These are phyloP conservation scores for Marasmius fiardii DNA, from an alignment of 1,284 basidiomycete genomes.

Conservation along the genomic window DNA sequence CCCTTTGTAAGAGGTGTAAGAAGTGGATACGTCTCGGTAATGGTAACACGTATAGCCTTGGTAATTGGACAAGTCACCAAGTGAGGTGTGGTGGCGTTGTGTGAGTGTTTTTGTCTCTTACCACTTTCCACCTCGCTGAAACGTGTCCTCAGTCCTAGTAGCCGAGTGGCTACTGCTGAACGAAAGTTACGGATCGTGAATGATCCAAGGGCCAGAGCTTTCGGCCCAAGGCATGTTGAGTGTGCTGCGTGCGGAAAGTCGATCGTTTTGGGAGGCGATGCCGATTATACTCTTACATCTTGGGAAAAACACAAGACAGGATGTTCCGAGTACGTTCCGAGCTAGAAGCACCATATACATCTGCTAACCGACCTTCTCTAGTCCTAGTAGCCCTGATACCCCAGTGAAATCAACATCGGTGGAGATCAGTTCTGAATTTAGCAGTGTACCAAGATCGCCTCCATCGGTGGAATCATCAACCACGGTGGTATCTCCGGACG, in stretches of 20 bases:
- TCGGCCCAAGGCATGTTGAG: slow-evolving; percentile 39
- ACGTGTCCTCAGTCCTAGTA: slow-evolving; percentile 38
- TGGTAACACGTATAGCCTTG: slow-evolving; percentile 34
- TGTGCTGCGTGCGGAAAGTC: slow-evolving; percentile 46
- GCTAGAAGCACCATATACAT: slow-evolving; percentile 16
- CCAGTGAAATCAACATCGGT: too few relatives aligned
- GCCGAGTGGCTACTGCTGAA: slow-evolving; percentile 54
- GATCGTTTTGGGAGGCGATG: slow-evolving; percentile 41
- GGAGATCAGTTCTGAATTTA: background rate
- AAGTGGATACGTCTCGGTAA: slow-evolving; percentile 55
- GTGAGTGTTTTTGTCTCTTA: slow-evolving; percentile 27
- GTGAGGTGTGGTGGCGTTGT: slow-evolving; percentile 37
- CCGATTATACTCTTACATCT: slow-evolving; percentile 51
- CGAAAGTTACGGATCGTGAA: slow-evolving; percentile 58
- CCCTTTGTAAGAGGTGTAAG: slow-evolving; percentile 55
- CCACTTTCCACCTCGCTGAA: background rate
- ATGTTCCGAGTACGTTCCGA: slow-evolving; percentile 42
- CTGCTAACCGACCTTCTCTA: background rate
- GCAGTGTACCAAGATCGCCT: slow-evolving; percentile 25
- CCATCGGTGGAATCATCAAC: slow-evolving; percentile 34
- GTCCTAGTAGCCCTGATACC: too few relatives aligned
- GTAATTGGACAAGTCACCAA: slow-evolving; percentile 54
- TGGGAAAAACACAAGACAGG: slow-evolving; percentile 59
- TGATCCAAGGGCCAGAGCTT: slow-evolving; percentile 51
- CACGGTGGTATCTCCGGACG: slow-evolving; percentile 11